Percentiles rank a stretch among this genome's conserved stretches.
Conservation (phyloP, 805 yeast genomes). For the Monosporozyma solicola region DNA sequence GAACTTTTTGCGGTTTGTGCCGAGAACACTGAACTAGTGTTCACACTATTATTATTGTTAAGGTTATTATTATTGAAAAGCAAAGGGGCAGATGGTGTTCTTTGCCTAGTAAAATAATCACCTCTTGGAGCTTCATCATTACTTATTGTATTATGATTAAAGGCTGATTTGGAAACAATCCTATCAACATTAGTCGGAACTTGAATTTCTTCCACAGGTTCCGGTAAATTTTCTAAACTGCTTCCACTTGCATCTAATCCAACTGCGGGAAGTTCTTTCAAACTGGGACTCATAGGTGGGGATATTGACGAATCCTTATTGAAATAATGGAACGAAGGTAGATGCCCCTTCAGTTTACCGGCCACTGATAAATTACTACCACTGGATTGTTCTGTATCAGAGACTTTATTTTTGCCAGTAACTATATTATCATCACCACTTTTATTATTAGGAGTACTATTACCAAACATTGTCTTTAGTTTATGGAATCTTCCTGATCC, state of each 20-base stretch:
- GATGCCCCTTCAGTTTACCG: constrained; percentile 1
- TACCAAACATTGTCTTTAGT: constrained; percentile 3
- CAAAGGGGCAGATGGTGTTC: constrained; percentile 3
- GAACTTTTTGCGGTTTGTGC: background rate
- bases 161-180: background rate
- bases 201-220: constrained; percentile 2
- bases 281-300: background rate
- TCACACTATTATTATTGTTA: background rate
- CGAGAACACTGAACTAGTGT: background rate
- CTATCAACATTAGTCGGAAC: constrained; percentile 2
- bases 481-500: constrained; percentile 1
- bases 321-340: constrained; percentile 2
- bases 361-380: constrained; percentile 1
- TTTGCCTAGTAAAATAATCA: constrained; percentile 2
- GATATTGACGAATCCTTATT: background rate
- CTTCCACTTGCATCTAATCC: background rate
- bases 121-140: background rate
- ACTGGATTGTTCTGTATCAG: background rate
- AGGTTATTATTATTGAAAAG: background rate
- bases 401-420: background rate
- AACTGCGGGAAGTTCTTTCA: background rate
- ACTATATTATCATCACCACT: background rate
- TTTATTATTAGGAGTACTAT: background rate
- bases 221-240: background rate
- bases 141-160: background rate